Evolutionary conservation across 2,329 filamentous ascomycete genomes (phyloP).

Genomic region (Hymenotorrendiella dingleyae): DNA sequence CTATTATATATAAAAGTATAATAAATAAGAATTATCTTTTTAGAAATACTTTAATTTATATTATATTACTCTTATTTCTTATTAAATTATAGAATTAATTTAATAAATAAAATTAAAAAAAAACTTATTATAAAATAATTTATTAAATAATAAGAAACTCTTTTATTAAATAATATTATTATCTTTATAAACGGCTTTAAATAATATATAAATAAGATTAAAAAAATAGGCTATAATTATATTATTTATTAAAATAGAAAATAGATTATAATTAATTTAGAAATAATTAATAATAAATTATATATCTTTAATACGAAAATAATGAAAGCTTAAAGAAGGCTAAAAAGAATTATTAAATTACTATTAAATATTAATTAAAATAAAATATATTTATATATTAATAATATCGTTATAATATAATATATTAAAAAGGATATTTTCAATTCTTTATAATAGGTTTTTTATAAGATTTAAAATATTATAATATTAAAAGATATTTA

Average conservation of each 20-base stretch:
- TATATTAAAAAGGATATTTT: neutral
- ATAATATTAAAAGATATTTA: neutral
- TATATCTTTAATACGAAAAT: neutral
- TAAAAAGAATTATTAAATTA: neutral
- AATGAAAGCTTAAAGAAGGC: neutral
- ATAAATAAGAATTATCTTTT: neutral
- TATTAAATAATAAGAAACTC: neutral
- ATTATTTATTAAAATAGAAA: neutral
- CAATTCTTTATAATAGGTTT: neutral
- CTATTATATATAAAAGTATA: neutral
- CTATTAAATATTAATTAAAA: neutral
- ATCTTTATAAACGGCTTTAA: neutral
- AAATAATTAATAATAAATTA: neutral
- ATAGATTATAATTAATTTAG: neutral
- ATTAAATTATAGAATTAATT: neutral
- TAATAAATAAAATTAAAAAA: neutral
- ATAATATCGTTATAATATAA: no score
- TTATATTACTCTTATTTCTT: neutral
- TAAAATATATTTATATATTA: neutral
- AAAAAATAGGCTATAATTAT: neutral
- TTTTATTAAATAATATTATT: neutral
- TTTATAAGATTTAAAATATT: neutral
- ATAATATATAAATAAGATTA: neutral
- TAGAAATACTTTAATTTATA: neutral
- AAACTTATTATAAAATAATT: neutral